A percentile compares a stretch with the other conserved stretches of the same genome.
Conservation (phyloP, 2,329 filamentous ascomycete genomes). For the Arachnopeziza araneosa region DNA sequence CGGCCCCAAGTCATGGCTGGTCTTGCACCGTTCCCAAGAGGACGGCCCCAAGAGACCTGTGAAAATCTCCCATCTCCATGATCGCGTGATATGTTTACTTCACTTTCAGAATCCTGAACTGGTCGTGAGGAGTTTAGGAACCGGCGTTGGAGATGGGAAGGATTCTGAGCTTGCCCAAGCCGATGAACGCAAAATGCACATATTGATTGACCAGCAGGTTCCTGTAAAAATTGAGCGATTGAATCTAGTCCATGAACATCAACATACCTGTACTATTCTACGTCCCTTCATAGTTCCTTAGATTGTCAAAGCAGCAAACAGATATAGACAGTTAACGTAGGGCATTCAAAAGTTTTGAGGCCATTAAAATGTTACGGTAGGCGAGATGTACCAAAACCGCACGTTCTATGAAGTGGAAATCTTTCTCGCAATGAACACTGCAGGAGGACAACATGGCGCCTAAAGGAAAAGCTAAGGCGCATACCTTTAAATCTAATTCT, state of each 20-base stretch:
- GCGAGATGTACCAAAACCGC: not conserved
- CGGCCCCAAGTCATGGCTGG: constrained; percentile 13
- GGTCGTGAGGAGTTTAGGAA: constrained; percentile 29
- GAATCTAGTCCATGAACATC: not conserved
- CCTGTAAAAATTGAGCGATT: constrained; percentile 17
- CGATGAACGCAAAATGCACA: constrained; percentile 32
- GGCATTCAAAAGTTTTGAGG: not conserved
- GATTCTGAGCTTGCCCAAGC: constrained; percentile 24
- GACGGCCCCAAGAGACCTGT: constrained; percentile 14
- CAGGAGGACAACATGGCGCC: constrained; percentile 25
- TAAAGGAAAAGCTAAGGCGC: constrained; percentile 26
- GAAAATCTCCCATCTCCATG: constrained; percentile 6
- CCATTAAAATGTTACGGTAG: constrained; percentile 12
- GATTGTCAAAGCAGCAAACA: constrained; percentile 10
- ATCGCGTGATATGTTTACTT: constrained; percentile 15
- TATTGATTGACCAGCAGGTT: constrained; percentile 24
- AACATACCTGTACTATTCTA: constrained; percentile 25
- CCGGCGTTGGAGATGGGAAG: constrained; percentile 29
- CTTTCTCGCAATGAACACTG: not conserved
- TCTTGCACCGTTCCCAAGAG: not conserved
- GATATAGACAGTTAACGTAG: constrained; percentile 3
- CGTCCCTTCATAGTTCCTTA: constrained; percentile 27
- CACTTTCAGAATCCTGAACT: constrained; percentile 19
- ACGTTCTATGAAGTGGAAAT: not conserved
- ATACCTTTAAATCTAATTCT: constrained; percentile 19